phyloP scores from a whole-genome alignment of 441 rosid species.

The Eruca vesicaria region DNA sequence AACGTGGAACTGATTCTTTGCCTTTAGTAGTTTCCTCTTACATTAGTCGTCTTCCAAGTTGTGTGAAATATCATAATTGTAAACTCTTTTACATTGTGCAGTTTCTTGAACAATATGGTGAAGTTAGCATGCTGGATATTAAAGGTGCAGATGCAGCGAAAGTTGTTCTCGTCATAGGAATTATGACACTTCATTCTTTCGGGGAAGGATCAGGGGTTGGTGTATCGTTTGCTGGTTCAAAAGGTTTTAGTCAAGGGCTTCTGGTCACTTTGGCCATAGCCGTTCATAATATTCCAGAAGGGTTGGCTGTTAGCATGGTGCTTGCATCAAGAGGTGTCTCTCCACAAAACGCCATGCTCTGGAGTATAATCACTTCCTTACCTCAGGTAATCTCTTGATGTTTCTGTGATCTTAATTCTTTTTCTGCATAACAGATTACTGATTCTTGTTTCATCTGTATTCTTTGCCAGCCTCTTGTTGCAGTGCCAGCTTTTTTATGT shows the following conservation, averaged over 20 bases:
- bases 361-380: conserved; percentile 97
- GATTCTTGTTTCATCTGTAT: background rate
- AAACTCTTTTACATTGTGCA: conserved; percentile 35
- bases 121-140: conserved; percentile 96
- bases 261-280: conserved; percentile 97
- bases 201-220: conserved; percentile 99
- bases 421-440: conserved; percentile 2
- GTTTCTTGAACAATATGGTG: conserved; percentile 95
- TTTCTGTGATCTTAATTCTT: conserved; percentile 10
- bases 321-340: conserved; percentile 98
- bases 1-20: conserved; percentile 1
- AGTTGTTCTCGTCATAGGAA: conserved; percentile 93
- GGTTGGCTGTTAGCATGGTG: conserved; percentile 97
- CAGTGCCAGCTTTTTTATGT: conserved; percentile 96
- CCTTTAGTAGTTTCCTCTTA: background rate
- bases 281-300: conserved; percentile 97
- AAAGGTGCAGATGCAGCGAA: conserved; percentile 96
- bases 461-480: conserved; percentile 81
- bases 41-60: background rate
- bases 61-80: background rate
- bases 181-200: conserved; percentile 99
- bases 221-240: conserved; percentile 95
- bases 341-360: conserved; percentile 98
- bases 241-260: conserved; percentile 96
- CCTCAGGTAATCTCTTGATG: conserved; percentile 66